Conservation (phyloP, 345 rosid genomes). For the Euphorbia lathyris region DNA sequence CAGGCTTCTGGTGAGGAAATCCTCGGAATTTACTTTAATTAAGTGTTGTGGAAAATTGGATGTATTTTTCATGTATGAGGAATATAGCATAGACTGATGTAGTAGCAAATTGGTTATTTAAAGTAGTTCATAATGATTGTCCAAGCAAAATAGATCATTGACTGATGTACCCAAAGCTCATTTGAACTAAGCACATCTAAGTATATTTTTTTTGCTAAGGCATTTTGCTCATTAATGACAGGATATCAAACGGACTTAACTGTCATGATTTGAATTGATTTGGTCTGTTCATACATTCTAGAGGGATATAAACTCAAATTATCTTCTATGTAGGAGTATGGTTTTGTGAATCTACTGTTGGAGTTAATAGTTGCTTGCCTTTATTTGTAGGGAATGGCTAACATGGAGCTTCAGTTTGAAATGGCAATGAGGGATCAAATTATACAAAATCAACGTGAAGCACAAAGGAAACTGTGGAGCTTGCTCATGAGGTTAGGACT, state of each 20-base stretch:
- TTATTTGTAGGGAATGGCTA: conserved; percentile 72
- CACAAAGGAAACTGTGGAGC: conserved; percentile 77
- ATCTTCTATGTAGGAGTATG: background rate
- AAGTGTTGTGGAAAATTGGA: background rate
- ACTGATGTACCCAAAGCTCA: no score
- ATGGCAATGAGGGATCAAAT: conserved; percentile 97
- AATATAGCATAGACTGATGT: background rate
- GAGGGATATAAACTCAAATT: background rate
- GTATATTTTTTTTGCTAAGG: background rate
- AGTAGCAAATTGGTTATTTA: background rate
- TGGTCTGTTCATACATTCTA: background rate
- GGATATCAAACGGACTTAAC: background rate
- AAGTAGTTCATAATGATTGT: background rate
- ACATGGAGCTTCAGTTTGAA: conserved; percentile 90
- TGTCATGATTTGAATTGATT: conserved; percentile 6
- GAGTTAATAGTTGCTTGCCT: conserved; percentile 22
- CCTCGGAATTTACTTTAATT: background rate
- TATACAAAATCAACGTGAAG: conserved; percentile 84
- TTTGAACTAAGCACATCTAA: no score
- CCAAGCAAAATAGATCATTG: background rate
- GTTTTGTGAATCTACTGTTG: conserved; percentile 1
- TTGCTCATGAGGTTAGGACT: conserved; percentile 74
- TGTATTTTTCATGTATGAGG: background rate
- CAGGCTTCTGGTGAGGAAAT: conserved; percentile 79
- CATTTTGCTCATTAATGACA: background rate